Percentiles rank a stretch among this genome's conserved stretches.
These are phyloP conservation scores for Exophiala calicioides DNA, from an alignment of 2,329 filamentous ascomycete genomes.

Conservation along the genomic window DNA sequence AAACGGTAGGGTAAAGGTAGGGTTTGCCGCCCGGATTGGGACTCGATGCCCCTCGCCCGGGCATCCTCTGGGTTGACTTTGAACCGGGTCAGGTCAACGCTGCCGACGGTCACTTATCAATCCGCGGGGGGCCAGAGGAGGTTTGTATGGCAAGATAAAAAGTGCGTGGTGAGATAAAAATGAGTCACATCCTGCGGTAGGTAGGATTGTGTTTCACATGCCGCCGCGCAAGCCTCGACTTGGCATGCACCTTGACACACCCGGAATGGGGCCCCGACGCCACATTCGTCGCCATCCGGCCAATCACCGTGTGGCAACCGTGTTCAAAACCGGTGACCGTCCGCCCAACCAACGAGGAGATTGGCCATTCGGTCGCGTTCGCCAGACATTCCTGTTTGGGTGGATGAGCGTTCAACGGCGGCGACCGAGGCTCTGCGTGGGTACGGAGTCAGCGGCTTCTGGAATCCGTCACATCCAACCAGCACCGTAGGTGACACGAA, in stretches of 20 bases:
- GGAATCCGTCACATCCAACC: too few species aligned
- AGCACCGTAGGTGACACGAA: too few species aligned
- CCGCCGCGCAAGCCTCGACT: slow-evolving; percentile 11
- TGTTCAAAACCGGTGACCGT: slow-evolving; percentile 19
- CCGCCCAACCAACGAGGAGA: background rate
- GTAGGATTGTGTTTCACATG: slow-evolving; percentile 17
- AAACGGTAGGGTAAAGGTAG: background rate
- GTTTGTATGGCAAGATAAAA: slow-evolving; percentile 1
- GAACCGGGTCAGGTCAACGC: background rate
- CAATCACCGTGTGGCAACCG: slow-evolving; percentile 16
- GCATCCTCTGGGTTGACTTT: too few species aligned
- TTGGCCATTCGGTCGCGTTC: slow-evolving; percentile 4
- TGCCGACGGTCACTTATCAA: background rate
- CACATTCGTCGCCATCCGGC: background rate
- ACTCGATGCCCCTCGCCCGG: background rate
- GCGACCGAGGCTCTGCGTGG: too few species aligned
- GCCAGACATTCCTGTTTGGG: background rate
- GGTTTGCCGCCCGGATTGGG: slow-evolving; percentile 6
- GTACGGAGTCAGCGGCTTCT: too few species aligned
- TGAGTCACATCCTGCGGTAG: slow-evolving; percentile 10
- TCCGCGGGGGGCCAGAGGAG: background rate
- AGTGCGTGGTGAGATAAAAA: slow-evolving; percentile 12
- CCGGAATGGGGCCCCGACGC: slow-evolving; percentile 3
- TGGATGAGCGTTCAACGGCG: too few species aligned
- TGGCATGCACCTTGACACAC: slow-evolving; percentile 6